These are phyloP conservation scores for Mayamaea pseudoterrestris DNA, from an alignment of 108 stramenopile species.

Conservation along the genomic window DNA sequence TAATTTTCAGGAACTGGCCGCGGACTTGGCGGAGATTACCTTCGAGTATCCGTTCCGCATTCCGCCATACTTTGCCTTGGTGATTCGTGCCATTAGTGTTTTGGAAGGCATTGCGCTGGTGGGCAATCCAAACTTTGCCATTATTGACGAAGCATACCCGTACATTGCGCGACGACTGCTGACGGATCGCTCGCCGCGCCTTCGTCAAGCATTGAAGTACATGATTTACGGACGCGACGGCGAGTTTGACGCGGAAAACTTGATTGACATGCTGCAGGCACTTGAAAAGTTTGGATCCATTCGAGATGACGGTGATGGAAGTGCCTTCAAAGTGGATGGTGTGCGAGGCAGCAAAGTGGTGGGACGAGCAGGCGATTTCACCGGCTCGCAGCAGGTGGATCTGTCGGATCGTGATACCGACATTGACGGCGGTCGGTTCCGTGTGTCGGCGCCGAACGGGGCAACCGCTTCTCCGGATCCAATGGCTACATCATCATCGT, in stretches of 20 bases:
- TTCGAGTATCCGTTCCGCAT: conserved; percentile 85
- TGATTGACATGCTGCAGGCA: conserved; percentile 89
- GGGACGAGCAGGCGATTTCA: conserved; percentile 65
- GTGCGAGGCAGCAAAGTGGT: conserved; percentile 56
- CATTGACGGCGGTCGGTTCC: conserved; percentile 38
- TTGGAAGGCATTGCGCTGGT: conserved; percentile 92
- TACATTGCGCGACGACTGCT: conserved; percentile 86
- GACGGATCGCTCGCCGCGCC: conserved; percentile 78
- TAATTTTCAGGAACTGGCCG: conserved; percentile 89
- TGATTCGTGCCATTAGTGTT: conserved; percentile 86
- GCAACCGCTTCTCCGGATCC: neutral
- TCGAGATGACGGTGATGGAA: conserved; percentile 73
- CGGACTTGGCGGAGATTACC: conserved; percentile 89
- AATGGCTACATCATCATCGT: neutral
- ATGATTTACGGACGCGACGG: conserved; percentile 90
- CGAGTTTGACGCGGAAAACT: conserved; percentile 82
- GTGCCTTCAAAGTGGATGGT: conserved; percentile 72
- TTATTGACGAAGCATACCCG: conserved; percentile 89
- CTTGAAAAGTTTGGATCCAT: conserved; percentile 77
- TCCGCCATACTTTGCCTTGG: conserved; percentile 90
- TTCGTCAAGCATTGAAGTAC: conserved; percentile 78
- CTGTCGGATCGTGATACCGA: conserved; percentile 34
- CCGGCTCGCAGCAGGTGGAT: conserved; percentile 53
- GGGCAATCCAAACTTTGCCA: conserved; percentile 87
- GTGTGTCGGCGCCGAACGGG: conserved; percentile 14